These are phyloP conservation scores for Colletotrichum caudatum DNA, from an alignment of 2,329 filamentous ascomycete species.

Conservation along the genomic window DNA sequence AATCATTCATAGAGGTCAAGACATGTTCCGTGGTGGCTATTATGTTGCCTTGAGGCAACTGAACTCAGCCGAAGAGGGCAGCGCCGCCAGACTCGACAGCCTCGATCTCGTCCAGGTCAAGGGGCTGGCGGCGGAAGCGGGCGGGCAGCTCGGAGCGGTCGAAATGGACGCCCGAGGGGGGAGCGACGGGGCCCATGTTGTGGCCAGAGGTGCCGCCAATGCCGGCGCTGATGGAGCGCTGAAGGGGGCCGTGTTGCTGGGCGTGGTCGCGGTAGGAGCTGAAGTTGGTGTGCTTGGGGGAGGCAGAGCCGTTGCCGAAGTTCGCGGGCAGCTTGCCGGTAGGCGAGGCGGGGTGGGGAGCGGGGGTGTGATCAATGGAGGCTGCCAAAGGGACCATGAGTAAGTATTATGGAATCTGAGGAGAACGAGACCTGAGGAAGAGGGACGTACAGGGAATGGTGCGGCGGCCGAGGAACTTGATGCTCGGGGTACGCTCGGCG, in stretches of 20 bases:
- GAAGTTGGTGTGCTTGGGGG: constrained; percentile 71
- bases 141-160: constrained; percentile 88
- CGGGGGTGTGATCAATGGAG: constrained; percentile 77
- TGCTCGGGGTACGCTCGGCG: constrained; percentile 71
- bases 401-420: constrained; percentile 34
- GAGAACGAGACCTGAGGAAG: background rate
- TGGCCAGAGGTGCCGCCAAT: constrained; percentile 75
- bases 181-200: constrained; percentile 77
- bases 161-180: constrained; percentile 82
- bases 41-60: background rate
- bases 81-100: constrained; percentile 95
- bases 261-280: constrained; percentile 82
- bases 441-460: constrained; percentile 65
- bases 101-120: constrained; percentile 89
- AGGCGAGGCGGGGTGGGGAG: constrained; percentile 79
- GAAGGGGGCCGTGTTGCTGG: constrained; percentile 81
- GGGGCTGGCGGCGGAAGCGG: constrained; percentile 82
- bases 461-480: constrained; percentile 72
- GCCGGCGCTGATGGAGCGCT: constrained; percentile 65
- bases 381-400: constrained; percentile 60
- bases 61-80: constrained; percentile 60
- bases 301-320: constrained; percentile 54
- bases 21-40: background rate
- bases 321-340: constrained; percentile 70
- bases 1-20: constrained; percentile 2